Base-by-base conservation (phyloP, 78 protist genomes). In the Dictyostelium brefeldianum region DNA sequence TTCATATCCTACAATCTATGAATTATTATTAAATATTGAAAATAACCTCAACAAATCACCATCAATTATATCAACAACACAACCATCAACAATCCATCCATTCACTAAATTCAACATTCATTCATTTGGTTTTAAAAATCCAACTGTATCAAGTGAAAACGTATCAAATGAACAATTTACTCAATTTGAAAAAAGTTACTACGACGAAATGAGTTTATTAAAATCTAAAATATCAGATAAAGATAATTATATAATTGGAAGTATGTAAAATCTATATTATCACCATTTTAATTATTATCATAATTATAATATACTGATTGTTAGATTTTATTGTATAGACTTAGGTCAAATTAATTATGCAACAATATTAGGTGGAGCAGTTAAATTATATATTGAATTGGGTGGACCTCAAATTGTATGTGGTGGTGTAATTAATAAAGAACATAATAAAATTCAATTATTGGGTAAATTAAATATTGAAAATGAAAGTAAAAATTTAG, bases 301-400 rank as follows among this genome's bases (percentile, higher is more conserved):
- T n/a, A 27, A 62, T 25, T 10, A 62, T 25, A 25, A 22, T 59
- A 25, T 59, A 11, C 5, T 59, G 9, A 11, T 22, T 62, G n/a
- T 62, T 62, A 25, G 11, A 11, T 22, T 11, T 20, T 22, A 3
- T 6, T 8, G 25, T 27, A 6, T 29, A 67, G 75, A 31, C 31
- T 67, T 67, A 67, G 75, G 75, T 0, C 47, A 67, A 31, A 67
- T 31, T 67, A 67, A 67, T 29, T 67, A 67, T 67, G 25, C 22
- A 27, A 27, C 36, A 67, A 31, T 67, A n/a, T 67, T 67, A 15
- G 75, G 75, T 9, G 75, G 75, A 17, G 75, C 75, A 29, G 75
- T 67, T 5, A 67, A 67, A 31, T 31, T 67, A 31, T 67, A 14
- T 31, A 27, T 67, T 3, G 43, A 67, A 31, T 29, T 67, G 48